Base-by-base conservation (phyloP, 2,329 filamentous ascomycete species). In the Botryosphaeria agaves region DNA sequence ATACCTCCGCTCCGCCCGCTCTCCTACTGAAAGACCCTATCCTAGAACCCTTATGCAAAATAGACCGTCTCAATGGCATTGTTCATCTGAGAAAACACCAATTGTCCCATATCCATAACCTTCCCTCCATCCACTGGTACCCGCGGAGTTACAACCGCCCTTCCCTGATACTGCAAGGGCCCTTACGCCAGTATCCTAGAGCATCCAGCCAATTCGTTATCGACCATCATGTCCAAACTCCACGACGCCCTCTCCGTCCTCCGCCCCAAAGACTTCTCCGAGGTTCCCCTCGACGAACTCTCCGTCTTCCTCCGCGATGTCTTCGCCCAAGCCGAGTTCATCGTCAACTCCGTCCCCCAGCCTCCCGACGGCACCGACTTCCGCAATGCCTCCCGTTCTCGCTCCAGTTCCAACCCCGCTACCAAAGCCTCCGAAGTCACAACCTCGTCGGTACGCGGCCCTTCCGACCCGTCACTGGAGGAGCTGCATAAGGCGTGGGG, bases 401-500 rank as follows among this genome's bases (percentile, higher is more conserved):
- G 69, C 38, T 66, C 70, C 17, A 63, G 69, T 32, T 63, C 68
- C 7, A 65, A 64, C 33, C 51, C 59, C 32, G 64, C 60, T 7
- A 47, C 47, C 26, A 62, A 55, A 37, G 57, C 61, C 19, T 59
- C 62, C 27, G 61, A 72, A 36, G 54, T 73, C 31, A 59, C 61
- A 25, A 48, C 62, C 32, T 68, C 71, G 2, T 45, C 57, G 12
- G 64, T 60, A 5, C 61, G 66, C 30, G 51, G 58, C 29, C 51
- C 53, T 20, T 56, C 64, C 2, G 55, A 64, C 14, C 52, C 64
- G 6, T 54, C 69, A n/a, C 61, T 72, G 18, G 59, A 58, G 17
- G 56, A 65, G 14, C 56, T 93, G n/a, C 72, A 75, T 34, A 79
- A 79, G 45, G 70, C 82, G 53, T 94, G 87, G 84, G 69, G 71